Base-by-base conservation (phyloP, 768 basidiomycete species). In the Rhodocollybia butyracea region DNA sequence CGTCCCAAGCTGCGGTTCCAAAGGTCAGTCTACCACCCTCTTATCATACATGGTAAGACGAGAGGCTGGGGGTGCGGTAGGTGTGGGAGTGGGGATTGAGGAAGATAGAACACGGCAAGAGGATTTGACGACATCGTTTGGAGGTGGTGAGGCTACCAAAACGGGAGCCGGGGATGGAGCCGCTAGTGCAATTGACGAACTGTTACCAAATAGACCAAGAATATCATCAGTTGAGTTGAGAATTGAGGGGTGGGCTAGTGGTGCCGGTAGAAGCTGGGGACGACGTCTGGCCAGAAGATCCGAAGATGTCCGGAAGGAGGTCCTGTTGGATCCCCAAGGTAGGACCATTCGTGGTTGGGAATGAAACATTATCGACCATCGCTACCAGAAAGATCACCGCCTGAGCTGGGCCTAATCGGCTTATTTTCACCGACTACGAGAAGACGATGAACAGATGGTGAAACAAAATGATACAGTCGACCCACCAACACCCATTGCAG, bases 251-350 rank as follows among this genome's bases (percentile, higher is more conserved):
- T 5, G 82, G 60, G 2, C 80, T 59, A 0, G 76, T 46, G 4
- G 77, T 54, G 30, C 75, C 66, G n/a, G 65, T 56, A 17, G 73
- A 39, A n/a, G n/a, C 38, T 24, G 72, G 30, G 22, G 77, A 55
- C 11, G 78, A 60, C 17, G 70, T 60, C 26, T 72, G 68, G 48
- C 82, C 66, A 8, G 74, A 69, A 27, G 72, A 70, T 42, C 94
- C 95, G 64, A 98, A 98, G 55, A 99, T 94, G 62, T 95, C 93
- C 0, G 89, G 90, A 8, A 99, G 84, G 3, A 98, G 81, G 63
- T 94, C 92, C 66, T 88, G 91, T 51, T 78, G n/a, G n/a, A n/a
- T 83, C 50, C 78, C 82, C 62, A 74, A 67, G 13, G 74, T 63
- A 41, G 76, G 68, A n/a, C 74, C 74, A 59, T 79, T 76, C 27